Evolutionary conservation across 2,329 filamentous ascomycete species (phyloP).

Genomic region (Fusarium penzigii): DNA sequence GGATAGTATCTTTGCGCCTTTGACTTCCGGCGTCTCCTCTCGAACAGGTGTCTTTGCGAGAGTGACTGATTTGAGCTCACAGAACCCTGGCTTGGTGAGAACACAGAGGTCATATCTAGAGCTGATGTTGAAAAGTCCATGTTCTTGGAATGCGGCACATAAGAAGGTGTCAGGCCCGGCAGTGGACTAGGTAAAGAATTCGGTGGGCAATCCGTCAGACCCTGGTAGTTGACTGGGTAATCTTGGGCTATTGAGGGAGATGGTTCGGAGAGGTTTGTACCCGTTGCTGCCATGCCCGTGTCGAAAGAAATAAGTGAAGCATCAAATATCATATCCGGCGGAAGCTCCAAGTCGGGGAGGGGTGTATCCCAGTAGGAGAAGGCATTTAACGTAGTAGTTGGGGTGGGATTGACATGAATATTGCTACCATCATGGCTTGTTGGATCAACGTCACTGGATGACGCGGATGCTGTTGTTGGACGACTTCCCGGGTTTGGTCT

Average conservation of each 20-base stretch:
- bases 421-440: not conserved
- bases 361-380: slow-evolving; percentile 13
- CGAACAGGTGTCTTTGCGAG: not conserved
- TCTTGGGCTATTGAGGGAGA: not conserved
- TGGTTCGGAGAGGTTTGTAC: not conserved
- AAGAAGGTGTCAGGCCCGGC: not conserved
- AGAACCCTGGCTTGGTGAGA: not conserved
- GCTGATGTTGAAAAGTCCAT: not conserved
- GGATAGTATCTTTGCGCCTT: not conserved
- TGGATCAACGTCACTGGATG: slow-evolving; percentile 3
- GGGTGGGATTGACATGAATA: slow-evolving; percentile 5
- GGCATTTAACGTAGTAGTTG: slow-evolving; percentile 10
- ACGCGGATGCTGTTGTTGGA: not conserved
- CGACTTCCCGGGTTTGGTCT: slow-evolving; percentile 3
- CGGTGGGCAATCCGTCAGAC: not conserved
- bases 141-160: not conserved
- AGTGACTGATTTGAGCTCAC: not conserved
- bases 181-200: not conserved
- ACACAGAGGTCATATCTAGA: not conserved
- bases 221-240: not conserved
- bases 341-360: slow-evolving; percentile 10
- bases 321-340: not conserved
- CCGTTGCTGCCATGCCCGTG: not conserved
- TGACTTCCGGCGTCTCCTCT: not conserved
- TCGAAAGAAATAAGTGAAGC: slow-evolving; percentile 1